Evolutionary conservation across 1,284 basidiomycete species (phyloP).

Genomic region (Kwoniella shivajii): DNA sequence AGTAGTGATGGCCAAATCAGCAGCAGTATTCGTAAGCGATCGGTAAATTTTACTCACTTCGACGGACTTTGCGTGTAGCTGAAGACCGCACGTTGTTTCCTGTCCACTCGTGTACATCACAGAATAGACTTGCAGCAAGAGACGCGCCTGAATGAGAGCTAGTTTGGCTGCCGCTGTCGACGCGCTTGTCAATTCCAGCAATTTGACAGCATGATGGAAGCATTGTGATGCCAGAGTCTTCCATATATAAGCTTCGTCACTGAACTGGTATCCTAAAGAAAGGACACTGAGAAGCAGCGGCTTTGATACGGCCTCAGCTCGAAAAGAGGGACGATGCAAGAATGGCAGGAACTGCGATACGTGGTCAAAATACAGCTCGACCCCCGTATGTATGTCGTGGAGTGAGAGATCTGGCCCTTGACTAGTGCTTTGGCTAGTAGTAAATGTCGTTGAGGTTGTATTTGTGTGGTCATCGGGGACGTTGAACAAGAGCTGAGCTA

Average conservation of each 20-base stretch:
- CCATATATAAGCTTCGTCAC: not conserved
- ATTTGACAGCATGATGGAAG: not conserved
- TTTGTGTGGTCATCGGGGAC: no score
- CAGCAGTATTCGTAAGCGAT: not conserved
- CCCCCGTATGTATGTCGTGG: no score
- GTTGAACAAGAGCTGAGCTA: no score
- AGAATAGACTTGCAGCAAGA: slow-evolving; percentile 5
- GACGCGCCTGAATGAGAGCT: slow-evolving; percentile 19
- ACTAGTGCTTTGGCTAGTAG: no score
- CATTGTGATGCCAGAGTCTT: not conserved
- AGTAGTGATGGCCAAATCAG: not conserved
- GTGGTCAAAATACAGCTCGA: slow-evolving; percentile 31
- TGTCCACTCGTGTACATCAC: slow-evolving; percentile 4
- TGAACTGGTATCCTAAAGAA: slow-evolving; percentile 3
- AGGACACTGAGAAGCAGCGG: slow-evolving; percentile 7
- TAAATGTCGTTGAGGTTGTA: no score
- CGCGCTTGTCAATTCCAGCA: slow-evolving; percentile 9
- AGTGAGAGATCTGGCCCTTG: no score
- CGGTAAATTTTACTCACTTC: slow-evolving; percentile 13
- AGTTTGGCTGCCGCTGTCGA: slow-evolving; percentile 21
- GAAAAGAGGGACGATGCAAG: slow-evolving; percentile 9
- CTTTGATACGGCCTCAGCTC: not conserved
- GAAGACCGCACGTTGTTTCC: slow-evolving; percentile 1
- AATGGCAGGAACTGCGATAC: slow-evolving; percentile 14
- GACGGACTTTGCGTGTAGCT: slow-evolving; percentile 1